phyloP scores from a whole-genome alignment of 352 stramenopile genomes.

The Pythium brachiatum region DNA sequence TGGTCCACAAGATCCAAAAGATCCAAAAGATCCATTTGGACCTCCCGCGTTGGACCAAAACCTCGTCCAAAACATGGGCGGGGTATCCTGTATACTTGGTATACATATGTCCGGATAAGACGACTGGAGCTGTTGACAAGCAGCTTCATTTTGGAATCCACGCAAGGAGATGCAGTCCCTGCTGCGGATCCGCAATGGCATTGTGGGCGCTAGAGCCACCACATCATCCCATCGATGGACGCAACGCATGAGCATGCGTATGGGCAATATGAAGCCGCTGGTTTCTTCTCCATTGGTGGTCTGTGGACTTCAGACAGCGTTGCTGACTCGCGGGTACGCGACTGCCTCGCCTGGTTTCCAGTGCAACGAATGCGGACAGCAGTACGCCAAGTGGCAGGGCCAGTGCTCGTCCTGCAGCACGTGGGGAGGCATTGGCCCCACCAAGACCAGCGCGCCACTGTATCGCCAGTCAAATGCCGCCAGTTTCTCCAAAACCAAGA shows the following conservation, averaged over 20 bases:
- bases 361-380: constrained; percentile 47
- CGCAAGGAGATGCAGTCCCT: neutral
- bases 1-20: neutral
- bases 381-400: constrained; percentile 81
- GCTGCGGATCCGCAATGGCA: constrained; percentile 1
- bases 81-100: neutral
- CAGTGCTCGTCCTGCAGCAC: constrained; percentile 84
- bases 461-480: constrained; percentile 63
- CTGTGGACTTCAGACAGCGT: constrained; percentile 91
- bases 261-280: neutral
- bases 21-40: constrained; percentile 1
- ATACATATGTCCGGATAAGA: neutral
- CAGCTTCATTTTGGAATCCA: neutral
- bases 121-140: neutral
- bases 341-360: constrained; percentile 13
- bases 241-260: neutral
- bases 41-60: neutral
- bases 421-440: constrained; percentile 89
- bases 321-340: constrained; percentile 28
- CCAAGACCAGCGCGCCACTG: constrained; percentile 31
- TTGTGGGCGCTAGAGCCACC: neutral
- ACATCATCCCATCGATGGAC: neutral
- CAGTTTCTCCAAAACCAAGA: constrained; percentile 35
- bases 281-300: neutral
- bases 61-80: neutral